A percentile compares a stretch with the other conserved stretches of the same genome.
These are phyloP conservation scores for Globisporangium paddicum DNA, from an alignment of 352 stramenopile genomes.

Conservation along the genomic window DNA sequence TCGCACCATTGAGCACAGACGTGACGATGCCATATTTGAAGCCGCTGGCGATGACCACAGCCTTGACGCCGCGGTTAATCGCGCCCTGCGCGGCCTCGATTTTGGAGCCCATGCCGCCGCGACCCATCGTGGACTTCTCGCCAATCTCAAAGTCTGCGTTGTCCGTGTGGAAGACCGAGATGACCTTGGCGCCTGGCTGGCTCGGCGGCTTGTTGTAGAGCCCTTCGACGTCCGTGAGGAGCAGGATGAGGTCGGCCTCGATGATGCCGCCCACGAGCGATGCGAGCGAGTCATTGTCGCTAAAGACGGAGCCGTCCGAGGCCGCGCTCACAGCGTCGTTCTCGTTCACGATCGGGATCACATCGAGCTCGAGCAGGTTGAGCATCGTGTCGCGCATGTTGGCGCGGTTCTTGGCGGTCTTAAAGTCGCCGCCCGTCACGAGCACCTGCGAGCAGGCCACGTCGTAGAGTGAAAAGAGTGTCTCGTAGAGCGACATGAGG, in stretches of 20 bases:
- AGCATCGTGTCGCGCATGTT: constrained; percentile 89
- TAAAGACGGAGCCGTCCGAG: constrained; percentile 86
- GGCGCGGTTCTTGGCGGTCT: constrained; percentile 75
- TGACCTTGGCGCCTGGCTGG: constrained; percentile 74
- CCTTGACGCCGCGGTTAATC: constrained; percentile 87
- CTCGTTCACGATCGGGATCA: constrained; percentile 98
- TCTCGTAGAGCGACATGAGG: constrained; percentile 98
- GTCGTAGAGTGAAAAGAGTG: constrained; percentile 94
- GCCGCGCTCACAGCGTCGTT: constrained; percentile 95
- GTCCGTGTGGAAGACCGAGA: constrained; percentile 64
- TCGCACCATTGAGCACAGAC: constrained; percentile 80
- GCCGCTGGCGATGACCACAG: constrained; percentile 92
- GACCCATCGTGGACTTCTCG: constrained; percentile 77
- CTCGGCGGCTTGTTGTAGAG: constrained; percentile 91
- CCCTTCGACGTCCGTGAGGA: constrained; percentile 97
- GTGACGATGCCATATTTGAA: constrained; percentile 92
- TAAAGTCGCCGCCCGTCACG: constrained; percentile 79
- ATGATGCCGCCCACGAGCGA: constrained; percentile 88
- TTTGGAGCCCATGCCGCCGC: constrained; percentile 95
- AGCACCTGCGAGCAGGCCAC: constrained; percentile 92
- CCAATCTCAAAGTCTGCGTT: constrained; percentile 64
- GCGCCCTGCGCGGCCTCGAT: constrained; percentile 89
- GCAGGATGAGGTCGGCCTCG: constrained; percentile 91
- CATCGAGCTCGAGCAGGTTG: constrained; percentile 92
- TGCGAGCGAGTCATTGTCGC: constrained; percentile 95